A percentile compares a stretch with the other conserved stretches of the same genome.
These are phyloP conservation scores for Rhodofomes roseus DNA, from an alignment of 1,284 basidiomycete species.

Conservation along the genomic window DNA sequence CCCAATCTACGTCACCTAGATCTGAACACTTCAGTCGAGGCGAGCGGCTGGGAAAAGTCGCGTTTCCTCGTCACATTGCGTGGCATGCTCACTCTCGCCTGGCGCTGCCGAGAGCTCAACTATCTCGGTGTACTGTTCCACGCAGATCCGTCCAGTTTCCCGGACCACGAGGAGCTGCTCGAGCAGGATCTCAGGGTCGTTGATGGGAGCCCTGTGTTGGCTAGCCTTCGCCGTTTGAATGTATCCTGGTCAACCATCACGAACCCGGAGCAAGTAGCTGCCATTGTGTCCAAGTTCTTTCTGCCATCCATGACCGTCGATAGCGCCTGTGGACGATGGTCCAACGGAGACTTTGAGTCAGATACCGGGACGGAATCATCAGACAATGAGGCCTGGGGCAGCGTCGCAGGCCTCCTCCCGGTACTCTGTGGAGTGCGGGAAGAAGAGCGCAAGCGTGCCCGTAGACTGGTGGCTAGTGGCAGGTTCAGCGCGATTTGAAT, in stretches of 20 bases:
- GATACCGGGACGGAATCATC: too few species aligned
- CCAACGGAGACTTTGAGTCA: too few species aligned
- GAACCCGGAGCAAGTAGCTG: background rate
- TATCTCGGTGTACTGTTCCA: background rate
- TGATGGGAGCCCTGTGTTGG: too few species aligned
- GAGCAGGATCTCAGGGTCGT: too few species aligned
- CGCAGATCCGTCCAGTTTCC: background rate
- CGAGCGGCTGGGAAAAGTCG: background rate
- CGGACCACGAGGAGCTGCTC: too few species aligned
- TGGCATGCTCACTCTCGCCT: background rate
- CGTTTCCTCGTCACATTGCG: background rate
- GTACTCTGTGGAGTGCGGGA: background rate
- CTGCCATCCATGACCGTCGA: too few species aligned
- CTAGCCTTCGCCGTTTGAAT: too few species aligned
- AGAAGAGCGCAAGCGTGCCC: background rate
- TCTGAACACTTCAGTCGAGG: background rate
- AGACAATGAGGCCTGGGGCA: background rate
- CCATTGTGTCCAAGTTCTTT: background rate
- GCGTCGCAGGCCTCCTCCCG: background rate
- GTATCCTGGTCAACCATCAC: background rate
- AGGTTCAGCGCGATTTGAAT: background rate
- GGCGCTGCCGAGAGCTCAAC: background rate
- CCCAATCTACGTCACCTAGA: background rate
- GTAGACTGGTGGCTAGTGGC: background rate
- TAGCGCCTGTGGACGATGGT: too few species aligned